A percentile compares a stretch with the other conserved stretches of the same genome.
These are phyloP conservation scores for Suillus fuscotomentosus DNA, from an alignment of 768 basidiomycete species.

Conservation along the genomic window DNA sequence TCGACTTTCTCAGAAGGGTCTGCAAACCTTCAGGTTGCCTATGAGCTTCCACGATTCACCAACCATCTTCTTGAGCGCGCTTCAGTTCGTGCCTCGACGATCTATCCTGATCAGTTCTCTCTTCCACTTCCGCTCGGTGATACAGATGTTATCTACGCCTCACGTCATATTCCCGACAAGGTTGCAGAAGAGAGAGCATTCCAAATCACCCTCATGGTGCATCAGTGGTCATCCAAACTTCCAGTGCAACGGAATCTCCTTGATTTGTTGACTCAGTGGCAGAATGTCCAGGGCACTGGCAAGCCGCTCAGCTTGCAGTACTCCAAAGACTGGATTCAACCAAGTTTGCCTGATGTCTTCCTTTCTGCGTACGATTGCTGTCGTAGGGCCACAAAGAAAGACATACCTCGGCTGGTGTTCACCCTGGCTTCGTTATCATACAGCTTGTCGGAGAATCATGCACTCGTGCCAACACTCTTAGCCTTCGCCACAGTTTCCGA, in stretches of 20 bases:
- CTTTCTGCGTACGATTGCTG: slow-evolving; percentile 28
- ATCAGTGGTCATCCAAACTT: slow-evolving; percentile 1
- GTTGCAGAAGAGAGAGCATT: slow-evolving; percentile 1
- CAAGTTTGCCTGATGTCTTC: slow-evolving; percentile 21
- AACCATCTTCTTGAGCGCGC: slow-evolving; percentile 18
- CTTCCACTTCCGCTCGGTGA: neutral
- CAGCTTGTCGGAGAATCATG: slow-evolving; percentile 7
- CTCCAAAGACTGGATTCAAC: slow-evolving; percentile 26
- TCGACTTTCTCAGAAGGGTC: slow-evolving; percentile 12
- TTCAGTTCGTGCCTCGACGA: slow-evolving; percentile 13
- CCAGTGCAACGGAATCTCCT: neutral
- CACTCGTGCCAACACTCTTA: slow-evolving; percentile 28
- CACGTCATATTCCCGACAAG: neutral
- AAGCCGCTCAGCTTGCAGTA: slow-evolving; percentile 20
- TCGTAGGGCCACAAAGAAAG: slow-evolving; percentile 10
- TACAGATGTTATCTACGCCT: slow-evolving; percentile 12
- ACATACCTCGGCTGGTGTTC: slow-evolving; percentile 27
- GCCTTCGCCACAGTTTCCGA: slow-evolving; percentile 24
- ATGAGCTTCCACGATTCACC: slow-evolving; percentile 11
- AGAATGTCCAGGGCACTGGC: neutral
- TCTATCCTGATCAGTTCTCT: slow-evolving; percentile 15
- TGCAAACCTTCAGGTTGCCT: neutral
- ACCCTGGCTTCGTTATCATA: slow-evolving; percentile 33
- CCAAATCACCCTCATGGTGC: neutral
- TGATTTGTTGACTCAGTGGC: neutral